Percentiles rank a stretch among this genome's conserved stretches.
These are phyloP conservation scores for Backusella sp. DNA, from an alignment of 192 early-diverging fungal species.

Conservation along the genomic window DNA sequence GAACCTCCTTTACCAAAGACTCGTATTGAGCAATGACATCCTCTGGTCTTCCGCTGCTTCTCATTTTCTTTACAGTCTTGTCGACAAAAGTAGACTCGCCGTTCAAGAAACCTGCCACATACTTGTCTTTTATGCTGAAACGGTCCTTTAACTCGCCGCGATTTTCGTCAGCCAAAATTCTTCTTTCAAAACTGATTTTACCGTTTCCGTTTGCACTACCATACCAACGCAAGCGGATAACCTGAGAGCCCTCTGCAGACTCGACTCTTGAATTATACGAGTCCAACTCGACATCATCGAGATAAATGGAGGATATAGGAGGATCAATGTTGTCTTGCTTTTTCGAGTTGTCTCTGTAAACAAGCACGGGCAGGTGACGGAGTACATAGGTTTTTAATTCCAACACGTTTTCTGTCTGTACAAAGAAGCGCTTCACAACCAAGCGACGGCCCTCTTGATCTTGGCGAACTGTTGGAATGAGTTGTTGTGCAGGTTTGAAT, in stretches of 20 bases:
- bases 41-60: conserved; percentile 67
- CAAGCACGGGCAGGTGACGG: conserved; percentile 86
- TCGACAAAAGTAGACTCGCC: conserved; percentile 73
- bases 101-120: conserved; percentile 82
- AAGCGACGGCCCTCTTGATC: conserved; percentile 7
- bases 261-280: conserved; percentile 87
- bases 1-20: conserved; percentile 70
- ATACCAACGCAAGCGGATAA: conserved; percentile 93
- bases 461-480: not conserved
- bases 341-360: conserved; percentile 76
- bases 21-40: conserved; percentile 74
- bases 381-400: conserved; percentile 91
- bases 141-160: conserved; percentile 89
- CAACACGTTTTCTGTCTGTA: conserved; percentile 92
- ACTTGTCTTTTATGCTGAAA: conserved; percentile 92
- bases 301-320: conserved; percentile 91
- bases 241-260: conserved; percentile 84
- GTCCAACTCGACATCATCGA: conserved; percentile 88
- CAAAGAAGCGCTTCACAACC: conserved; percentile 72
- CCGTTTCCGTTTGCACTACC: conserved; percentile 48
- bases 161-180: conserved; percentile 83
- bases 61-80: conserved; percentile 73
- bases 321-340: conserved; percentile 66
- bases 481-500: conserved; percentile 16
- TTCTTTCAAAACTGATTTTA: conserved; percentile 46